Evolutionary conservation across 1,139 yeast species (phyloP), one percentile per base, ranked within the genome.

Genomic region (Candida sp.): DNA sequence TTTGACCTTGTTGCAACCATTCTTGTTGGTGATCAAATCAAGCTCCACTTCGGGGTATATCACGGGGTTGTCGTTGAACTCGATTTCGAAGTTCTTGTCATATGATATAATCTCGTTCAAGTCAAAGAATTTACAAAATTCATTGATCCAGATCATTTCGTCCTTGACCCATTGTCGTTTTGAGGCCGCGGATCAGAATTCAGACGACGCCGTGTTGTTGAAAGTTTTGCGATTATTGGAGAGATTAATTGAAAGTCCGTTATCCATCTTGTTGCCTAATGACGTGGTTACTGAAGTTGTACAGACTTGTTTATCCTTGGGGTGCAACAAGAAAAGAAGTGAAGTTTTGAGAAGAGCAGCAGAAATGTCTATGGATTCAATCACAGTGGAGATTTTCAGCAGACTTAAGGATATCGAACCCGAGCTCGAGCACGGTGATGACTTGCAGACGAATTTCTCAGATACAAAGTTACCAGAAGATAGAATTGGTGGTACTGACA

Each of bases 91-190:
- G 66, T 80, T 93, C 58, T 68, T 88, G 44, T 80, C 81, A 45
- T 88, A 90, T 64, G 84, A 85, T 35, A 79, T 90, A 39, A 60
- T 84, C 69, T 49, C 78, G 49, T 49, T 69, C 65, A 49, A 63
- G 60, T 64, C 83, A 65, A 66, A 82, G 66, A 72, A 79, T 71
- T 54, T 81, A 38, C 78, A 75, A 47, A 74, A 69, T 47, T 67
- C 87, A 28, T 70, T 88, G 57, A 76, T 84, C 11, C 88, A 86
- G 60, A 76, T 87, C 50, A 81, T 88, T 22, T 81, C 90, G 17
- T 88, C 98, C 0, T 79, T 96, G 52, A 90, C 98, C 0, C 97
- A 92, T 63, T 94, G 99, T 68, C 83, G 97, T 37, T 96, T 94
- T 66, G 98, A 94, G 71, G 97, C 97, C 1, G 90, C 96, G 0